A percentile compares a stretch with the other conserved stretches of the same genome.
phyloP scores from a whole-genome alignment of 345 rosid species.

The Brassica nigra region DNA sequence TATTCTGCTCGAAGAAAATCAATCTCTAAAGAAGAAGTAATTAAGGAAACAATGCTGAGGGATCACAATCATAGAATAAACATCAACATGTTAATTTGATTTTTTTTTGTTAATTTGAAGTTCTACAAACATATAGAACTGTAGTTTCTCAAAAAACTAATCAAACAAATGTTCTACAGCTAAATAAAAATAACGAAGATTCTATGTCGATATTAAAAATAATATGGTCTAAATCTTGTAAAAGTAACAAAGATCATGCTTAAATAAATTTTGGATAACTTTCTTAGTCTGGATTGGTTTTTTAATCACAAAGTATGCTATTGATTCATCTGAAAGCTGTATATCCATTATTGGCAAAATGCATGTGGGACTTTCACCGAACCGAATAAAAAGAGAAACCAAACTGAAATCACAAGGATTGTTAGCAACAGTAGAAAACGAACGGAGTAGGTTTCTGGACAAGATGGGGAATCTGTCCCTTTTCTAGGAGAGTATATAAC shows the following conservation, averaged over 20 bases:
- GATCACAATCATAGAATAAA: not conserved
- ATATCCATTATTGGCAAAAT: not conserved
- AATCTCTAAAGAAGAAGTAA: not conserved
- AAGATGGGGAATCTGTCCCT: constrained; percentile 26
- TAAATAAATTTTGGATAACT: not conserved
- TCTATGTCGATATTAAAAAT: not conserved
- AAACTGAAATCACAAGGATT: constrained; percentile 13
- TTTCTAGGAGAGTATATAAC: not conserved
- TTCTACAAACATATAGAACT: not conserved
- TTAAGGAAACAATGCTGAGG: not conserved
- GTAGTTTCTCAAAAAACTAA: not conserved
- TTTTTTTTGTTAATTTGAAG: not conserved
- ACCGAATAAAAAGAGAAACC: constrained; percentile 2
- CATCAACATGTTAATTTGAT: not conserved
- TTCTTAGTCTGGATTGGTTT: not conserved
- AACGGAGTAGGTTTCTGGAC: constrained; percentile 27
- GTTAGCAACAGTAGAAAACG: constrained; percentile 23
- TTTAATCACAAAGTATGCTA: not conserved
- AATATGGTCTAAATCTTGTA: not conserved
- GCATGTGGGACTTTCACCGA: constrained; percentile 7
- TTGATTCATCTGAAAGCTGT: not conserved
- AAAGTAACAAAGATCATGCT: not conserved
- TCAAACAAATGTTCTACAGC: not conserved
- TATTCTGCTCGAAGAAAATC: not conserved
- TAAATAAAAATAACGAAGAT: not conserved